Percentiles rank a stretch among this genome's conserved stretches.
phyloP scores from a whole-genome alignment of 139 green algal species.

The Chlorella ohadii region DNA sequence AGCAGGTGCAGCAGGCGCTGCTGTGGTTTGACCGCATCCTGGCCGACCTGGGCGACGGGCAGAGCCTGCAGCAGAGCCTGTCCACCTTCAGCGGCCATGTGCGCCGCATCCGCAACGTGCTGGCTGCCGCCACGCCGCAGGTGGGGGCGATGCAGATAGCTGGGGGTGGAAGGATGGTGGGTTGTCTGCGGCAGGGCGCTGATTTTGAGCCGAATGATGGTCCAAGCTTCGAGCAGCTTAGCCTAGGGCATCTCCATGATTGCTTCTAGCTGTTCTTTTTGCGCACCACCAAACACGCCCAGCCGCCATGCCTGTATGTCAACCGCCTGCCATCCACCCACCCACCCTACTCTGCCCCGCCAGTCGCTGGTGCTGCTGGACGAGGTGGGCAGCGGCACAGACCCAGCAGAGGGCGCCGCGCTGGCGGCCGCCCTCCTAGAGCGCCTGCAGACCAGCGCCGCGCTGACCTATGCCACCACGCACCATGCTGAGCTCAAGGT shows the following conservation, averaged over 20 bases:
- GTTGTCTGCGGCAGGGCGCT: no score
- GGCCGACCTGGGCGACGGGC: conserved; percentile 83
- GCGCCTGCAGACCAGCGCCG: conserved; percentile 46
- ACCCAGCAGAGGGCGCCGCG: conserved; percentile 80
- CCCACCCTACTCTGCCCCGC: neutral
- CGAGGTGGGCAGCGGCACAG: conserved; percentile 85
- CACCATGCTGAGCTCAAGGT: conserved; percentile 76
- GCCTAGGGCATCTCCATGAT: no score
- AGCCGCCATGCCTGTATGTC: neutral
- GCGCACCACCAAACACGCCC: neutral
- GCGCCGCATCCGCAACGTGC: conserved; percentile 52
- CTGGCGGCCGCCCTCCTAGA: conserved; percentile 70
- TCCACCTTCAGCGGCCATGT: conserved; percentile 85
- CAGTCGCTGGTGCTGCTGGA: conserved; percentile 84
- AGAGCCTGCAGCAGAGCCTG: conserved; percentile 80
- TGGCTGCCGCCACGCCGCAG: conserved; percentile 30
- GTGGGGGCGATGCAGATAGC: neutral
- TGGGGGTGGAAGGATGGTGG: no score
- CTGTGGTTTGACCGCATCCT: conserved; percentile 67
- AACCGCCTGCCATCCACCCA: neutral
- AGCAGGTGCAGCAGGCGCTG: conserved; percentile 13
- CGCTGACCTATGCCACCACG: conserved; percentile 70
- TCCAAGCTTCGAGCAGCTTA: no score
- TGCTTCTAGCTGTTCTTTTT: no score
- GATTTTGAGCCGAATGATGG: no score